A percentile compares a stretch with the other conserved stretches of the same genome.
Conservation (phyloP, 1,139 yeast species). For the Pichia sp. region DNA sequence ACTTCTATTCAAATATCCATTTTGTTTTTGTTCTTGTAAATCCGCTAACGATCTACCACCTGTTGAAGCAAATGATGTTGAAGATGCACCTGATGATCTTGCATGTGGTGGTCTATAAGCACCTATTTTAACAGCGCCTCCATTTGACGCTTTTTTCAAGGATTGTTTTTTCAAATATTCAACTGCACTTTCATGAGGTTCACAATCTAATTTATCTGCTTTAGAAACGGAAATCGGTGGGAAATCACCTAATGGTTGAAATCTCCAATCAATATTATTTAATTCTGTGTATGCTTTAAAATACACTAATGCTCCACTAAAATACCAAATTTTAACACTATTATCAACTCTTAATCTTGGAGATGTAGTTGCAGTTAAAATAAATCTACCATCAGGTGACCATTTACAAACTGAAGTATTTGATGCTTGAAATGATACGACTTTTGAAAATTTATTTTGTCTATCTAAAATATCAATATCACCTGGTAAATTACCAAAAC, state of each 20-base stretch:
- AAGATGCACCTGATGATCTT: constrained; percentile 27
- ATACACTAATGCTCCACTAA: constrained; percentile 73
- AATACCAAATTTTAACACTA: constrained; percentile 92
- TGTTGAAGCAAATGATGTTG: constrained; percentile 17
- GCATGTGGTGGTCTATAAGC: constrained; percentile 22
- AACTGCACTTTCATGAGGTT: constrained; percentile 64
- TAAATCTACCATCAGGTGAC: constrained; percentile 96
- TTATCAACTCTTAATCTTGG: constrained; percentile 97
- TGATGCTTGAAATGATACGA: constrained; percentile 81
- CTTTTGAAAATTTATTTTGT: constrained; percentile 73
- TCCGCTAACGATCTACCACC: constrained; percentile 51
- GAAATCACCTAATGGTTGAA: constrained; percentile 54
- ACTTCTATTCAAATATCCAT: constrained; percentile 15
- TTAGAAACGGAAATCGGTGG: constrained; percentile 38
- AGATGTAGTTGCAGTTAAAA: constrained; percentile 92
- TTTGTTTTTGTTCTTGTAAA: constrained; percentile 40
- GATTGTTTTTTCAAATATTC: constrained; percentile 47
- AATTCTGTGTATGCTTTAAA: constrained; percentile 78
- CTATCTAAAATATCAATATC: constrained; percentile 94
- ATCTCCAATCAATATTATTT: constrained; percentile 80
- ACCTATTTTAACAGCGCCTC: constrained; percentile 39
- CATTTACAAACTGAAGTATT: constrained; percentile 94
- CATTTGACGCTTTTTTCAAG: constrained; percentile 31
- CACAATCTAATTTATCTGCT: constrained; percentile 44
- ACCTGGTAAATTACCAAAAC: constrained; percentile 97